Base-by-base conservation (phyloP, 1,139 yeast genomes). In the Debaryomycetaceae sp. region DNA sequence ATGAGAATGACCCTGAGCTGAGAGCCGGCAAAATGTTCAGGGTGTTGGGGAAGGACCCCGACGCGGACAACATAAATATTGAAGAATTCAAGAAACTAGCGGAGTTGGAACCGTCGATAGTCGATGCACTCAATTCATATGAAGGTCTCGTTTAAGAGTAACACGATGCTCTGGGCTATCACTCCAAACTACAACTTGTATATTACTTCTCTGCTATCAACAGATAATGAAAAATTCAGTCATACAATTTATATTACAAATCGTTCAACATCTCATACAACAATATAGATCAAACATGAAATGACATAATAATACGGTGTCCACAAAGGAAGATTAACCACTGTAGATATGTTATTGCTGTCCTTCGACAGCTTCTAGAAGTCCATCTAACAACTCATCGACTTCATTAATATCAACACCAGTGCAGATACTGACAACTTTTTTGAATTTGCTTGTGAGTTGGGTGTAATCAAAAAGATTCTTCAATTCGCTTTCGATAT, bases 1-100 rank as follows among this genome's bases (percentile, higher is more conserved):
- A 90, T 59, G 98, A 91, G 57, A 80, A 82, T 42, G 90, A 98
- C 0, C 99, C 99, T 0, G 97, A 91, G 56, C 72, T 82, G 54
- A 77, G 98, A 49, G 90, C 90, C 3, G 79, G 82, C 45, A 90
- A 90, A 72, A 83, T 93, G 46, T 93, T 95, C 68, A 71, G 65
- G 37, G 66, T 81, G 47, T 77, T 89, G 77, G 88, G 83, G 50
- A 87, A 87, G 60, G 81, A 86, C 58, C 71, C 76, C 46, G 81
- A 85, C 50, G 83, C 82, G 1, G 84, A 78, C 50, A 59, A 59
- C 38, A 81, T 93, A 42, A 79, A 84, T 20, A 66, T 85, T 52
- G 91, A 86, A 20, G 99, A 93, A 62, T 91, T 93, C 68, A 78
- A 83, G 54, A 85, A 81, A 57, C 88, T 95, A 36, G 81, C 87